Percentiles rank a stretch among this genome's conserved stretches.
Conservation (phyloP, 148 eudicot species). For the Nepenthes gracilis region DNA sequence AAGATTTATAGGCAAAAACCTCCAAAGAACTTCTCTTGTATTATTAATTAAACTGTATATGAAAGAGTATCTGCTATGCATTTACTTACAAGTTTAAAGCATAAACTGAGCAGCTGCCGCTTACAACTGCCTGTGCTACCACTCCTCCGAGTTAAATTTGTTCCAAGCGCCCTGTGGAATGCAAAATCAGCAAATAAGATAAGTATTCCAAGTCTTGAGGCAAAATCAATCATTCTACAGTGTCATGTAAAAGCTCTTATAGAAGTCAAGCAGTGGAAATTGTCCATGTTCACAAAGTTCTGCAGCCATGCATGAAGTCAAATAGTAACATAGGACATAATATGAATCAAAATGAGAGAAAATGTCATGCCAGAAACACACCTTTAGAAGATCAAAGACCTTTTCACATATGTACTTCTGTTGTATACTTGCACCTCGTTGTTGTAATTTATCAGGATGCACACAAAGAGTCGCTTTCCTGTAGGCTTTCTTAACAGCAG, state of each 20-base stretch:
- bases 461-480: constrained; percentile 96
- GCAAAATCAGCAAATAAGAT: neutral
- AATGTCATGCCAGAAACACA: constrained; percentile 13
- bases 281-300: neutral
- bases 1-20: no score
- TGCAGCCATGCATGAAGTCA: neutral
- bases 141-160: constrained; percentile 87
- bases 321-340: neutral
- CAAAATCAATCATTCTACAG: neutral
- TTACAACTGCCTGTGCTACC: constrained; percentile 22
- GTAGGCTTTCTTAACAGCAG: constrained; percentile 88
- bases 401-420: constrained; percentile 94
- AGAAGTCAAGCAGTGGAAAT: neutral
- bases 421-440: constrained; percentile 85
- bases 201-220: neutral
- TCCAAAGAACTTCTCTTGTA: no score
- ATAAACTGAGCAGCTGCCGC: neutral
- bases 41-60: no score
- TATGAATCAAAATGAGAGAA: neutral
- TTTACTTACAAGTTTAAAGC: no score
- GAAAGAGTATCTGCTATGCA: no score
- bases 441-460: constrained; percentile 98
- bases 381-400: constrained; percentile 98
- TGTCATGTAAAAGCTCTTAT: neutral
- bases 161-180: constrained; percentile 80